Percentiles rank a stretch among this genome's conserved stretches.
These are phyloP conservation scores for Bocquillonia castaneifolia DNA, from an alignment of 441 rosid species.

Conservation along the genomic window DNA sequence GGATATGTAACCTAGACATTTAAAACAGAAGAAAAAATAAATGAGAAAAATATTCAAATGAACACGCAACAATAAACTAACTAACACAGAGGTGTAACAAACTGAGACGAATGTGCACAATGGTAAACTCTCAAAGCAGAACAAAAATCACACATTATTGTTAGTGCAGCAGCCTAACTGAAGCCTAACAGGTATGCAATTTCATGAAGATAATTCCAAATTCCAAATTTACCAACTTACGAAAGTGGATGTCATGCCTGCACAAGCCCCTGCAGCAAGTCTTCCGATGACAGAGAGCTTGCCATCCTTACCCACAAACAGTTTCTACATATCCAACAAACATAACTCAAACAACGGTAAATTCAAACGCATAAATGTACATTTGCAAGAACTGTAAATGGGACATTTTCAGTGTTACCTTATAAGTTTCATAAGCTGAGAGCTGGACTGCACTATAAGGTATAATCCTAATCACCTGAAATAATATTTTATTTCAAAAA, in stretches of 20 bases:
- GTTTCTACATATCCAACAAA: slow-evolving; percentile 53
- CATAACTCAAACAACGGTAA: slow-evolving; percentile 7
- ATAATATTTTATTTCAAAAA: too few species aligned
- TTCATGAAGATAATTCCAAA: slow-evolving; percentile 8
- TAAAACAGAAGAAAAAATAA: neutral
- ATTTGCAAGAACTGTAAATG: neutral
- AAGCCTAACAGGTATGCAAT: slow-evolving; percentile 4
- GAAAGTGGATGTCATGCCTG: slow-evolving; percentile 98
- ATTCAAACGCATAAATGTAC: neutral
- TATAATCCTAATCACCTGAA: slow-evolving; percentile 81
- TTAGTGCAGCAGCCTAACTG: neutral
- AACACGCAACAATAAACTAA: neutral
- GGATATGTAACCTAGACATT: slow-evolving; percentile 77
- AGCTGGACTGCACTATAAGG: slow-evolving; percentile 97
- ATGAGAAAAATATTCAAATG: slow-evolving; percentile 10
- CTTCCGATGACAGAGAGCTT: slow-evolving; percentile 85
- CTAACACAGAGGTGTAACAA: too few species aligned
- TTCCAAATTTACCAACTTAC: slow-evolving; percentile 40
- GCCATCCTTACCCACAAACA: slow-evolving; percentile 73
- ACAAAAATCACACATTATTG: too few species aligned
- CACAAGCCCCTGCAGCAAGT: slow-evolving; percentile 97
- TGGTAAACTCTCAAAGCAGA: slow-evolving; percentile 1
- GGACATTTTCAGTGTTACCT: slow-evolving; percentile 42
- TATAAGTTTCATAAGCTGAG: slow-evolving; percentile 84
- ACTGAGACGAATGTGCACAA: neutral